Evolutionary conservation across 768 basidiomycete genomes (phyloP).

Genomic region (Naganishia onofrii): DNA sequence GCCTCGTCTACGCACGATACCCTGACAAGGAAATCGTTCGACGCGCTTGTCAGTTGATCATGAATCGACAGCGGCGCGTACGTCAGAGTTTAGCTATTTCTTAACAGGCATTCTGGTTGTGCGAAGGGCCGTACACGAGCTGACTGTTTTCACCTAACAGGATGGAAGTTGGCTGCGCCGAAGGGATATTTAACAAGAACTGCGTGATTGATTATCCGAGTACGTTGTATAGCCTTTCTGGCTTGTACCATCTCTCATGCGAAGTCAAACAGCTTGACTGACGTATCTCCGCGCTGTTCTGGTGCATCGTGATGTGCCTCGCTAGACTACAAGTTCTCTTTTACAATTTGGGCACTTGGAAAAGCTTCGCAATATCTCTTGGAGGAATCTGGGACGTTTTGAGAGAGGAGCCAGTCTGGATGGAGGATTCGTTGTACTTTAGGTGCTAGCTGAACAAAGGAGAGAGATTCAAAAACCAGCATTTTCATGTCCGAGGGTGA

Average conservation of each 20-base stretch:
- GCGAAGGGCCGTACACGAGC: not conserved
- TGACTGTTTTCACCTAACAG: constrained; percentile 49
- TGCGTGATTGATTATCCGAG: constrained; percentile 51
- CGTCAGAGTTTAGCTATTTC: constrained; percentile 40
- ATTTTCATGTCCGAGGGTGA: too few relatives aligned
- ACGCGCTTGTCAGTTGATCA: constrained; percentile 74
- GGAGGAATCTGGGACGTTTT: too few relatives aligned
- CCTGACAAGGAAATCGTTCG: constrained; percentile 76
- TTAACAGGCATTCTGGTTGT: too few relatives aligned
- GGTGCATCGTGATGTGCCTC: not conserved
- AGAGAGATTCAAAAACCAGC: too few relatives aligned
- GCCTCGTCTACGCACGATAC: constrained; percentile 85
- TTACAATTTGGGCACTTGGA: constrained; percentile 94
- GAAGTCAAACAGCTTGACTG: too few relatives aligned
- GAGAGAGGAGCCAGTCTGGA: too few relatives aligned
- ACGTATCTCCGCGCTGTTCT: constrained; percentile 4
- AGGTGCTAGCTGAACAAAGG: too few relatives aligned
- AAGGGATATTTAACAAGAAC: constrained; percentile 54
- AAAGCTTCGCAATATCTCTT: constrained; percentile 78
- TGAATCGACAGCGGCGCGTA: constrained; percentile 79
- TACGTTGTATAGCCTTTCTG: constrained; percentile 27
- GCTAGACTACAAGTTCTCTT: constrained; percentile 81
- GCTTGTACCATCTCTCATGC: constrained; percentile 40
- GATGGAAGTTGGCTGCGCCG: constrained; percentile 82
- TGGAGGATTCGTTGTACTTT: too few relatives aligned